phyloP scores from a whole-genome alignment of 2,329 filamentous ascomycete genomes.

The Trichoderma gracile region DNA sequence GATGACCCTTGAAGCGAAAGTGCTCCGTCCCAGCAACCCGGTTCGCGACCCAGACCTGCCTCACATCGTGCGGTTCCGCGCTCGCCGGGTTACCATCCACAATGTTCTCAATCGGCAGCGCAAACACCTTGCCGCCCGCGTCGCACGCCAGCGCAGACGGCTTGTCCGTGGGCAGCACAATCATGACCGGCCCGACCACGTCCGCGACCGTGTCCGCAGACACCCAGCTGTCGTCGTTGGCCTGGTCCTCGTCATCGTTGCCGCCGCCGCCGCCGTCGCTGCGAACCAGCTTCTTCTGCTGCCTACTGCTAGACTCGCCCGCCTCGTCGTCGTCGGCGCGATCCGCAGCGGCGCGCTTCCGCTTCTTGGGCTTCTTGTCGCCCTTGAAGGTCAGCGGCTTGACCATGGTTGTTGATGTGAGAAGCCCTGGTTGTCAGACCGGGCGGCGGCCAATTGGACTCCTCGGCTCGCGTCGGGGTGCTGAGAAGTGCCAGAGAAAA shows the following conservation, averaged over 20 bases:
- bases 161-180: slow-evolving; percentile 75
- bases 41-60: slow-evolving; percentile 93
- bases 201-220: slow-evolving; percentile 74
- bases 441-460: slow-evolving; percentile 10
- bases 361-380: slow-evolving; percentile 92
- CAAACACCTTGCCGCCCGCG: slow-evolving; percentile 81
- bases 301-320: slow-evolving; percentile 21
- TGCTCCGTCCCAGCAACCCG: slow-evolving; percentile 77
- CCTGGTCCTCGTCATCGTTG: slow-evolving; percentile 31
- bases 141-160: slow-evolving; percentile 81
- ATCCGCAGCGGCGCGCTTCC: slow-evolving; percentile 68
- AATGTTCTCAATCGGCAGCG: slow-evolving; percentile 80
- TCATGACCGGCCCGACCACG: slow-evolving; percentile 76
- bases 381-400: slow-evolving; percentile 95
- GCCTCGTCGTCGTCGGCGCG: slow-evolving; percentile 46
- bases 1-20: slow-evolving; percentile 84
- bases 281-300: slow-evolving; percentile 4
- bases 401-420: slow-evolving; percentile 69
- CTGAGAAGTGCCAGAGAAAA: not conserved
- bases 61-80: slow-evolving; percentile 91
- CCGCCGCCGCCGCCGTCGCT: slow-evolving; percentile 16
- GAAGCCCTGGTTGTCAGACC: no score
- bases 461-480: slow-evolving; percentile 22
- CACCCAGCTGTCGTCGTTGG: slow-evolving; percentile 86
- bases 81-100: slow-evolving; percentile 79